Percentiles rank a stretch among this genome's conserved stretches.
These are phyloP conservation scores for Lentinula sp. DNA, from an alignment of 768 basidiomycete species.

Conservation along the genomic window DNA sequence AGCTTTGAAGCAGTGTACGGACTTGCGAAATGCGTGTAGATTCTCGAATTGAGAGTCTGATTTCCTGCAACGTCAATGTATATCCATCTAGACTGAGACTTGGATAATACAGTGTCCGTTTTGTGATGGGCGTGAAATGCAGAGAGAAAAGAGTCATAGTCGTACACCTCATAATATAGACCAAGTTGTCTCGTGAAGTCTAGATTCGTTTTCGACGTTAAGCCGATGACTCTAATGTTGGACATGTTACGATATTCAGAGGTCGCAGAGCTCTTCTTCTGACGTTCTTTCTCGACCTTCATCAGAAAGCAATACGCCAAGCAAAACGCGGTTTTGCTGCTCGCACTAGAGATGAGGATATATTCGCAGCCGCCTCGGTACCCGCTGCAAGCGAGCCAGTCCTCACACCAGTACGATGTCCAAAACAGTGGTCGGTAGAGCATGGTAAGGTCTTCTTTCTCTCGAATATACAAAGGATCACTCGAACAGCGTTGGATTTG, in stretches of 20 bases:
- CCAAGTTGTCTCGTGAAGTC: slow-evolving; percentile 47
- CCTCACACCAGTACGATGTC: slow-evolving; percentile 74
- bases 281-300: slow-evolving; percentile 21
- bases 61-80: slow-evolving; percentile 65
- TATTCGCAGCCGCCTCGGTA: slow-evolving; percentile 43
- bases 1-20: slow-evolving; percentile 26
- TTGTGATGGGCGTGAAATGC: slow-evolving; percentile 20
- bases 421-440: slow-evolving; percentile 69
- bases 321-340: slow-evolving; percentile 68
- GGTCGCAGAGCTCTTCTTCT: background rate
- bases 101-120: background rate
- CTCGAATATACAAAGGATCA: slow-evolving; percentile 48
- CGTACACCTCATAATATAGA: slow-evolving; percentile 51
- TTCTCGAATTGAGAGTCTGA: slow-evolving; percentile 35
- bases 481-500: slow-evolving; percentile 53
- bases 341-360: slow-evolving; percentile 63
- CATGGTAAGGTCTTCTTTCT: slow-evolving; percentile 60
- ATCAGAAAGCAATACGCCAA: slow-evolving; percentile 55
- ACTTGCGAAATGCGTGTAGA: slow-evolving; percentile 36
- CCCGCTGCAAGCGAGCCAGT: slow-evolving; percentile 48
- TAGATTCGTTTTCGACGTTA: slow-evolving; percentile 53
- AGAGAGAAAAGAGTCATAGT: slow-evolving; percentile 42
- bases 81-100: slow-evolving; percentile 33
- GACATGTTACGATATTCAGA: slow-evolving; percentile 15
- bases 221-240: slow-evolving; percentile 40